A percentile compares a stretch with the other conserved stretches of the same genome.
phyloP scores from a whole-genome alignment of 306 rosid species.

The Psophocarpus tetragonolobus region DNA sequence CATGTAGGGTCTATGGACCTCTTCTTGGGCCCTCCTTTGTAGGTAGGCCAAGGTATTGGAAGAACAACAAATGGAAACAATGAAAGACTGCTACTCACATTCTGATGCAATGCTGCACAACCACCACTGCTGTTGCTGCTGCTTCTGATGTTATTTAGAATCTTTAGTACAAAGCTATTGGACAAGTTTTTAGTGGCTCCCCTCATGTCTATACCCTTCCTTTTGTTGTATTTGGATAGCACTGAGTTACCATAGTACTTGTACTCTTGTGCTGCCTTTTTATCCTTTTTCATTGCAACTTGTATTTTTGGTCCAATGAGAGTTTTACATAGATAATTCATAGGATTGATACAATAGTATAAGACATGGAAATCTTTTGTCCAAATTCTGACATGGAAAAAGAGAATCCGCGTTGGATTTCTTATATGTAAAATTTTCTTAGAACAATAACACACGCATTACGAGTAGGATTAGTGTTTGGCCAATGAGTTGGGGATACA shows the following conservation, averaged over 20 bases:
- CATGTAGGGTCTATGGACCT: conserved; percentile 52
- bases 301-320: conserved; percentile 40
- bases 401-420: too few species aligned
- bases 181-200: conserved; percentile 53
- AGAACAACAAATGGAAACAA: conserved; percentile 37
- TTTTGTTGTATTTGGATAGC: conserved; percentile 23
- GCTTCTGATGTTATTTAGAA: conserved; percentile 20
- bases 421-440: too few species aligned
- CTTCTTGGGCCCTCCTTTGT: conserved; percentile 50
- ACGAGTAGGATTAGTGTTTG: too few species aligned
- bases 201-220: conserved; percentile 33
- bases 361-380: too few species aligned
- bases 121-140: conserved; percentile 14
- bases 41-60: conserved; percentile 42
- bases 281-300: conserved; percentile 34
- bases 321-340: too few species aligned
- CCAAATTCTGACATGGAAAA: too few species aligned
- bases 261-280: conserved; percentile 14
- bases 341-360: too few species aligned
- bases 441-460: too few species aligned
- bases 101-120: conserved; percentile 38
- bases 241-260: conserved; percentile 22
- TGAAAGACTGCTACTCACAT: conserved; percentile 36
- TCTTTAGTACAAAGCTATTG: conserved; percentile 48
- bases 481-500: too few species aligned